phyloP scores from a whole-genome alignment of 805 yeast species.

The Candida nemodendra region DNA sequence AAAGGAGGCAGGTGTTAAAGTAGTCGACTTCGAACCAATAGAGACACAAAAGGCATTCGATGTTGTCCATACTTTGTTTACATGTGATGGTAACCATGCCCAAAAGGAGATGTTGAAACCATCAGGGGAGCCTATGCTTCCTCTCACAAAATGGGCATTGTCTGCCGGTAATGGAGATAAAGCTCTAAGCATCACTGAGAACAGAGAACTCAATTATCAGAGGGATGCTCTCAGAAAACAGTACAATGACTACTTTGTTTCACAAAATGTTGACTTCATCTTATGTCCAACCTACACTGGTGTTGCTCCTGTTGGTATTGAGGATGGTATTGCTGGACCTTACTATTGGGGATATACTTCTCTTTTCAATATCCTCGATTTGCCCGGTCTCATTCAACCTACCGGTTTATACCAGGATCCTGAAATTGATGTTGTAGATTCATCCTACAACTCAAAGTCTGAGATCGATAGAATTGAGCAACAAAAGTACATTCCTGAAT shows the following conservation, averaged over 20 bases:
- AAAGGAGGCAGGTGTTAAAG: conserved; percentile 55
- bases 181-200: conserved; percentile 46
- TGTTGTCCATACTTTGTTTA: conserved; percentile 55
- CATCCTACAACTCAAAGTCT: conserved; percentile 40
- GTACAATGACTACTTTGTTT: conserved; percentile 51
- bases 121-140: conserved; percentile 69
- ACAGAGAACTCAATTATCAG: conserved; percentile 50
- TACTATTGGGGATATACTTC: conserved; percentile 82
- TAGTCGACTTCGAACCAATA: conserved; percentile 57
- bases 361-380: conserved; percentile 68
- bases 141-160: conserved; percentile 61
- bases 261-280: conserved; percentile 60
- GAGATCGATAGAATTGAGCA: conserved; percentile 49
- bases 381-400: conserved; percentile 65
- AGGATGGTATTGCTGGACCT: conserved; percentile 41
- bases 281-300: conserved; percentile 67
- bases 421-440: conserved; percentile 46
- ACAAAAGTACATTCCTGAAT: conserved; percentile 45
- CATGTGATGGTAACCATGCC: conserved; percentile 65
- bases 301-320: conserved; percentile 66
- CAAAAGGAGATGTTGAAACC: conserved; percentile 50
- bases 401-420: conserved; percentile 59
- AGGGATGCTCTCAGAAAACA: conserved; percentile 61
- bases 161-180: conserved; percentile 58
- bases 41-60: conserved; percentile 57